Evolutionary conservation across 176 grass and related monocot genomes (phyloP).

Genomic region (Oryza rufipogon): DNA sequence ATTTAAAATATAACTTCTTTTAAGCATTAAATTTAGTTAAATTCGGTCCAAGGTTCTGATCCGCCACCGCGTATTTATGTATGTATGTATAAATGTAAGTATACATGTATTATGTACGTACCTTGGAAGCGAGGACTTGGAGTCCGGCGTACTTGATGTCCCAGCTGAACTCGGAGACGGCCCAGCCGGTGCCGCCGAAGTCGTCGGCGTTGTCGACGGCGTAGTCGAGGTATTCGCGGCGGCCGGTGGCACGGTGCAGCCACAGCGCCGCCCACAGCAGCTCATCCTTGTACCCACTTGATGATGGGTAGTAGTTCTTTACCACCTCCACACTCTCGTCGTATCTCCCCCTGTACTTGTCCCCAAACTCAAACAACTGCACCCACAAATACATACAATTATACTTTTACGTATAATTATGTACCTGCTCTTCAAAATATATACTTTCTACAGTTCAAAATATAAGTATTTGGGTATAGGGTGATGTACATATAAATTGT

Average conservation of each 20-base stretch:
- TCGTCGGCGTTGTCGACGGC: slow-evolving; percentile 60
- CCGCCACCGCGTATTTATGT: too few species aligned
- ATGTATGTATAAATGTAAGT: too few species aligned
- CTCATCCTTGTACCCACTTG: slow-evolving; percentile 87
- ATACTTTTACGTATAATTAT: not conserved
- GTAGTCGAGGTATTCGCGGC: slow-evolving; percentile 58
- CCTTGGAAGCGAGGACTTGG: slow-evolving; percentile 81
- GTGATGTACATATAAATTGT: too few species aligned
- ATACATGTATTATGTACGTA: not conserved
- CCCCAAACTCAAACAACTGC: slow-evolving; percentile 84
- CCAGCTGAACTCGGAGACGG: slow-evolving; percentile 97
- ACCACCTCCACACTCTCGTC: slow-evolving; percentile 65
- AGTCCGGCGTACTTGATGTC: slow-evolving; percentile 95
- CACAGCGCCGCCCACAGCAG: slow-evolving; percentile 93
- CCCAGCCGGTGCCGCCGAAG: slow-evolving; percentile 81
- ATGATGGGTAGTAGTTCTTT: slow-evolving; percentile 77
- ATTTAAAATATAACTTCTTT: too few species aligned
- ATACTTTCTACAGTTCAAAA: too few species aligned
- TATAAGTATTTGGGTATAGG: too few species aligned
- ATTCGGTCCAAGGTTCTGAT: too few species aligned
- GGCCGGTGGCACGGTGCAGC: slow-evolving; percentile 74
- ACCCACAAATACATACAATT: not conserved
- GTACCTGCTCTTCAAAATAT: not conserved
- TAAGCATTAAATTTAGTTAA: too few species aligned
- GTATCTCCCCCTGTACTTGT: slow-evolving; percentile 67